Base-by-base conservation (phyloP, 805 yeast species). In the Blastobotrys chiropterorum region DNA sequence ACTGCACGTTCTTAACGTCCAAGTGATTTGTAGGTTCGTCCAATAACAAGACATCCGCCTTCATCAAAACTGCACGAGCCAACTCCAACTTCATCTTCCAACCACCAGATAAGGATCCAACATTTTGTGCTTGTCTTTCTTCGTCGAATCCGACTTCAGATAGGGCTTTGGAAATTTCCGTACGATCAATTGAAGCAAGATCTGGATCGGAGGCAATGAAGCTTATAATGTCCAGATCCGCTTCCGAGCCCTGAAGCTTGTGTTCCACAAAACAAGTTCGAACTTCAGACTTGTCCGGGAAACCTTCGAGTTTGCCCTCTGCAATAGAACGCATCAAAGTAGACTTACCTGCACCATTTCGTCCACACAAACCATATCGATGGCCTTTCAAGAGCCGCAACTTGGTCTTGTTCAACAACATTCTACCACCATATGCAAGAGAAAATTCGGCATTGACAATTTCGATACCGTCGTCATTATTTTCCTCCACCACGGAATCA, bases 21-120 rank as follows among this genome's bases (percentile, higher is more conserved):
- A 92, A 81, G 75, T 92, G 99, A 74, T 92, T 92, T 59, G 99
- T 92, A 69, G 99, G 99, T 80, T 92, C 99, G 72, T 92, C 99
- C 66, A 92, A 78, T 61, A 92, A 76, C 64, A 92, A 78, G 51
- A 92, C 90, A 72, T 92, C 99, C 38, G 98, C 99, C 71, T 84
- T 89, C 89, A 90, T 87, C 61, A 92, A 76, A 97, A 92, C 90
- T 38, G 98, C 99, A 74, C 97, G 85, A n/a, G 98, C 99, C 64
- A 92, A 77, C 72, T 90, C 98, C 61, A 92, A 79, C 74, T 92
- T 92, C 99, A 92, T 92, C 73, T 94, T 94, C 99, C 99, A 92
- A 70, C 99, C 99, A 71, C 99, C 99, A 44, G 97, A 88, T 54
- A 92, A 75, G 1, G 97, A 87, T 40, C 97, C 97, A 53, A 94